Evolutionary conservation across 78 protist species (phyloP).

Genomic region (Chrysochromulina tobinii): DNA sequence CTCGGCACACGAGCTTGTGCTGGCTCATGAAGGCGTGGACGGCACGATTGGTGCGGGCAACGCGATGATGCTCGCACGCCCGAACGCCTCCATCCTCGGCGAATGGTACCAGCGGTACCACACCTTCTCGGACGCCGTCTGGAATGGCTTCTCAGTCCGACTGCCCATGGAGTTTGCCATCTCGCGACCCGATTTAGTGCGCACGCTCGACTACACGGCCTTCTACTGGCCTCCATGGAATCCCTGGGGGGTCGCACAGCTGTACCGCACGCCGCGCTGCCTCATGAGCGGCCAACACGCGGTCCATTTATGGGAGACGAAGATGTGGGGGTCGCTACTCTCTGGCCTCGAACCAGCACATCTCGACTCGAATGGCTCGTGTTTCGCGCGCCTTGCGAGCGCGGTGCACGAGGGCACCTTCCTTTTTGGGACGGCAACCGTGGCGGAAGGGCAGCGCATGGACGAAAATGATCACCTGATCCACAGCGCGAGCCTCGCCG

Average conservation of each 20-base stretch:
- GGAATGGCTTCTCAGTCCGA: constrained; percentile 13
- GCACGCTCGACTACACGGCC: neutral
- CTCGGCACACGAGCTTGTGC: neutral
- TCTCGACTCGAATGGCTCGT: neutral
- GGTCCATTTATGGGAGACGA: constrained; percentile 2
- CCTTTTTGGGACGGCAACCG: too few species aligned
- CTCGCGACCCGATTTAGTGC: neutral
- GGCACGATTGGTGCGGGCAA: neutral
- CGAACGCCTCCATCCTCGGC: neutral
- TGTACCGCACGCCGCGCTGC: neutral
- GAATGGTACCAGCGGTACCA: neutral
- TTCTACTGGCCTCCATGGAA: constrained; percentile 21
- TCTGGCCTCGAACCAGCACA: neutral
- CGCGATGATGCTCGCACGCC: neutral
- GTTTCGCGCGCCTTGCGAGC: neutral
- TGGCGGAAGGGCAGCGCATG: too few species aligned
- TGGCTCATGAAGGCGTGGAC: neutral
- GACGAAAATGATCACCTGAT: too few species aligned
- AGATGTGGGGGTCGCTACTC: neutral
- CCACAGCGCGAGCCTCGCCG: too few species aligned
- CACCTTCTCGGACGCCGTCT: neutral
- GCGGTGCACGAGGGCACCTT: too few species aligned
- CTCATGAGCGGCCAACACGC: neutral
- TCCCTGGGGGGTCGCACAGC: neutral
- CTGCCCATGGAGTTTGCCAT: neutral